Percentiles rank a stretch among this genome's conserved stretches.
phyloP scores from a whole-genome alignment of 2,329 filamentous ascomycete species.

The Tricladium varicosporioides region DNA sequence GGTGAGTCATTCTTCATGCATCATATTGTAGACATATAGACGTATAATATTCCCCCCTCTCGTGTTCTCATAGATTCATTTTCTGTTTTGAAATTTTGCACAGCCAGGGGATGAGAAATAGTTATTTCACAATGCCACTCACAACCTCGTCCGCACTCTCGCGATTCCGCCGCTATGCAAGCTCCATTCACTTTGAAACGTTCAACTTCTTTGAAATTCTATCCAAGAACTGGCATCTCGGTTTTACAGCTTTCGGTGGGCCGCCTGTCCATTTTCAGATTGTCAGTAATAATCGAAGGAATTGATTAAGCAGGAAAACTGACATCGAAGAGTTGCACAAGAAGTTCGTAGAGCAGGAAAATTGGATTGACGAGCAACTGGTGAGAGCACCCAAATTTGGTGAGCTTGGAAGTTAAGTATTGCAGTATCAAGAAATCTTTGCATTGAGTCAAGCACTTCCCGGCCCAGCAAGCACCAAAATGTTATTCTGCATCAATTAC shows the following conservation, averaged over 20 bases:
- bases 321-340: slow-evolving; percentile 46
- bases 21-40: too few relatives aligned
- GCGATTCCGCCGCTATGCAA: not conserved
- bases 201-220: not conserved
- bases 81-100: too few relatives aligned
- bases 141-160: too few relatives aligned
- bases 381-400: slow-evolving; percentile 39
- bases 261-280: slow-evolving; percentile 71
- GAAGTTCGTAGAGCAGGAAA: slow-evolving; percentile 56
- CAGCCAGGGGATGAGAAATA: too few relatives aligned
- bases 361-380: slow-evolving; percentile 69
- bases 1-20: too few relatives aligned
- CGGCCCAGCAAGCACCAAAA: slow-evolving; percentile 68
- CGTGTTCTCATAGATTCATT: too few relatives aligned
- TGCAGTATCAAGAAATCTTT: slow-evolving; percentile 71
- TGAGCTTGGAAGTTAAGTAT: not conserved
- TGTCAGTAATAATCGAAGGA: slow-evolving; percentile 25
- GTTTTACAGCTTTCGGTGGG: slow-evolving; percentile 65
- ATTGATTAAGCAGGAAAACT: not conserved
- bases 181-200: not conserved
- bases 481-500: slow-evolving; percentile 66
- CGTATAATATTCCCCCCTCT: too few relatives aligned
- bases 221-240: slow-evolving; percentile 51
- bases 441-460: slow-evolving; percentile 65
- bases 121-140: too few relatives aligned